Percentiles rank a stretch among this genome's conserved stretches.
Evolutionary conservation across 1,284 basidiomycete genomes (phyloP).

Genomic region (Cystobasidiaceae sp.): DNA sequence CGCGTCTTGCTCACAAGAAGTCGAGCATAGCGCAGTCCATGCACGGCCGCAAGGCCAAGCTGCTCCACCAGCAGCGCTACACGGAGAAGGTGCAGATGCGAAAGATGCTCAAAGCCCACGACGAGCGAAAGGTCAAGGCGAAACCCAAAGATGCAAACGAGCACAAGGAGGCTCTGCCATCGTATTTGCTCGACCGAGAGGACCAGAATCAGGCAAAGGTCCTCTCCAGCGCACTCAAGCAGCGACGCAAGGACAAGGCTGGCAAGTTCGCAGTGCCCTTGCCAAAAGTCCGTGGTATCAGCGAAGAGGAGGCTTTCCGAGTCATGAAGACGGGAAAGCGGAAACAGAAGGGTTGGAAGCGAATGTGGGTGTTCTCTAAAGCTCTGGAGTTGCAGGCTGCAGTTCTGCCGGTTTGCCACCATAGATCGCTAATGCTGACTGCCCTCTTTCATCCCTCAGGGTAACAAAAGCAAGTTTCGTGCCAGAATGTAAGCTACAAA

Average conservation of each 20-base stretch:
- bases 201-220: slow-evolving; percentile 97
- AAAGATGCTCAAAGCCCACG: slow-evolving; percentile 98
- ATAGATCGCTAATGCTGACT: too few relatives aligned
- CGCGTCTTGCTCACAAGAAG: slow-evolving; percentile 77
- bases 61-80: slow-evolving; percentile 91
- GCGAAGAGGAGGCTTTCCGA: slow-evolving; percentile 99
- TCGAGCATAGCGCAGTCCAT: slow-evolving; percentile 88
- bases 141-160: slow-evolving; percentile 19
- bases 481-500: slow-evolving; percentile 50
- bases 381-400: too few relatives aligned
- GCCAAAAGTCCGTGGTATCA: slow-evolving; percentile 95
- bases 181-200: slow-evolving; percentile 94
- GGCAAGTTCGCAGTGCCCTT: slow-evolving; percentile 95
- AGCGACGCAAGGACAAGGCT: slow-evolving; percentile 98
- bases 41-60: slow-evolving; percentile 95
- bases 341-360: slow-evolving; percentile 96
- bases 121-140: slow-evolving; percentile 96
- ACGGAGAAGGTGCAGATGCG: slow-evolving; percentile 98
- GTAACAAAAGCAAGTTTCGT: slow-evolving; percentile 99
- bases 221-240: slow-evolving; percentile 94
- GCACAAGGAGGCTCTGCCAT: slow-evolving; percentile 75
- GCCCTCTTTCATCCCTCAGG: too few relatives aligned
- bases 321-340: slow-evolving; percentile 97
- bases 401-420: too few relatives aligned
- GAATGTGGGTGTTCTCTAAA: too few relatives aligned